These are phyloP conservation scores for Aspergillus versicolor DNA, from an alignment of 2,329 filamentous ascomycete species.

Conservation along the genomic window DNA sequence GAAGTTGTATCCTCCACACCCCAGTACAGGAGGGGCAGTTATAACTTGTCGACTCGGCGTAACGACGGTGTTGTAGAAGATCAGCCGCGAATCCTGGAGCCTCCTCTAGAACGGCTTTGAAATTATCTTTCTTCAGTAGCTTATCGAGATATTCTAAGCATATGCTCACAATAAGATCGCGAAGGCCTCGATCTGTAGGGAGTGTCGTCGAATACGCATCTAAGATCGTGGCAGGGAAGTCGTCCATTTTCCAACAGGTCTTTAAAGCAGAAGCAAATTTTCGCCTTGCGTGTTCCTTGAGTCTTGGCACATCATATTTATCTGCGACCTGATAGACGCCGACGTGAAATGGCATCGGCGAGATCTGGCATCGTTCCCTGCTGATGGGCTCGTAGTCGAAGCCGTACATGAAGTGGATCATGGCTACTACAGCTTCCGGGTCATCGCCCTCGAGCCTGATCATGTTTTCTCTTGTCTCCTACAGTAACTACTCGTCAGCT, in stretches of 20 bases:
- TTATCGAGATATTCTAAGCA: slow-evolving; percentile 6
- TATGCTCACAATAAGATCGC: slow-evolving; percentile 9
- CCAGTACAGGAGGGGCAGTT: not conserved
- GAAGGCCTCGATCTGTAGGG: slow-evolving; percentile 9
- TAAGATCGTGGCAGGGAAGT: slow-evolving; percentile 16
- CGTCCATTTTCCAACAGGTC: slow-evolving; percentile 23
- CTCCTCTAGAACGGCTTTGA: slow-evolving; percentile 8
- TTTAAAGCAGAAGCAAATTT: slow-evolving; percentile 18
- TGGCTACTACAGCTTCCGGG: slow-evolving; percentile 21
- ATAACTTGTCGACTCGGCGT: not conserved
- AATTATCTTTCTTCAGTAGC: slow-evolving; percentile 10
- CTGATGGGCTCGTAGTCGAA: slow-evolving; percentile 22
- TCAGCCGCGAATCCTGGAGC: slow-evolving; percentile 8
- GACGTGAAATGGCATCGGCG: slow-evolving; percentile 23
- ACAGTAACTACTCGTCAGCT: not conserved
- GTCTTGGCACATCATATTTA: slow-evolving; percentile 22
- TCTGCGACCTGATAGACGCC: slow-evolving; percentile 26
- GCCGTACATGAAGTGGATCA: slow-evolving; percentile 27
- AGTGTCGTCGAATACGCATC: slow-evolving; percentile 8
- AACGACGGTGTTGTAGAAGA: slow-evolving; percentile 3
- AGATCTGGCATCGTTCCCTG: slow-evolving; percentile 12
- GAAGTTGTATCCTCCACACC: not conserved
- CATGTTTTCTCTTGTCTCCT: not conserved
- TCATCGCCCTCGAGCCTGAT: slow-evolving; percentile 20
- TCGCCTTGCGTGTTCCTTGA: slow-evolving; percentile 21